These are phyloP conservation scores for Sordariomycetes sp. DNA, from an alignment of 2,329 filamentous ascomycete genomes.

Conservation along the genomic window DNA sequence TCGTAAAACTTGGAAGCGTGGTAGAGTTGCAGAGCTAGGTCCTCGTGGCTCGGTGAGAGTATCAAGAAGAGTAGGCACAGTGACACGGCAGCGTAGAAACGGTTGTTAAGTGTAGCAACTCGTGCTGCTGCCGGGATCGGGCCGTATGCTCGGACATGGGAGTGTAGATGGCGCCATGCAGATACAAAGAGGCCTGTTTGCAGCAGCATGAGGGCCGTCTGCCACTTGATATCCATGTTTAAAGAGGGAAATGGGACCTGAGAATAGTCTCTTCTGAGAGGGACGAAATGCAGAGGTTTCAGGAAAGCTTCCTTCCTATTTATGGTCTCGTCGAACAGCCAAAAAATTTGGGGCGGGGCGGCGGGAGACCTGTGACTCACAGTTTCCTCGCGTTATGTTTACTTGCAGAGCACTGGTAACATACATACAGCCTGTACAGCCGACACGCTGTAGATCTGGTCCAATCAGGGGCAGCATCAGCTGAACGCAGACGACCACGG, in stretches of 20 bases:
- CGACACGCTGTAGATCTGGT: no score
- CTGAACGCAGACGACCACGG: no score
- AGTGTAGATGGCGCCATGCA: slow-evolving; percentile 2
- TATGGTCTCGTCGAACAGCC: no score
- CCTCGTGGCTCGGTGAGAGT: slow-evolving; percentile 3
- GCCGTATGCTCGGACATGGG: slow-evolving; percentile 4
- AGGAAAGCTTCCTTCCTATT: no score
- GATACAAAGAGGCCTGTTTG: slow-evolving; percentile 5
- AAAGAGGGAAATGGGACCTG: background rate
- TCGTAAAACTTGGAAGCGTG: slow-evolving; percentile 20
- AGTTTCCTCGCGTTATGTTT: no score
- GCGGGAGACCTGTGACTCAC: no score
- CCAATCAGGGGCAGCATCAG: no score
- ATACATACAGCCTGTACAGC: no score
- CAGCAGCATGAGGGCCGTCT: background rate
- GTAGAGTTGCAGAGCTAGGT: slow-evolving; percentile 9
- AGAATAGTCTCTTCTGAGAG: background rate
- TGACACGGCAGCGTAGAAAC: slow-evolving; percentile 3
- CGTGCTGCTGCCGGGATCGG: slow-evolving; percentile 1
- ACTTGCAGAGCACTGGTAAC: no score
- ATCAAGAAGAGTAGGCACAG: slow-evolving; percentile 4
- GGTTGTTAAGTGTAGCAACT: slow-evolving; percentile 5
- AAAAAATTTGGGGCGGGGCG: no score
- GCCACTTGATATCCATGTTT: background rate
- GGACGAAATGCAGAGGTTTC: background rate